Evolutionary conservation across 129 eudicot genomes (phyloP), one percentile per base, ranked within the genome.

Genomic region (Flaveria ramosissima): DNA sequence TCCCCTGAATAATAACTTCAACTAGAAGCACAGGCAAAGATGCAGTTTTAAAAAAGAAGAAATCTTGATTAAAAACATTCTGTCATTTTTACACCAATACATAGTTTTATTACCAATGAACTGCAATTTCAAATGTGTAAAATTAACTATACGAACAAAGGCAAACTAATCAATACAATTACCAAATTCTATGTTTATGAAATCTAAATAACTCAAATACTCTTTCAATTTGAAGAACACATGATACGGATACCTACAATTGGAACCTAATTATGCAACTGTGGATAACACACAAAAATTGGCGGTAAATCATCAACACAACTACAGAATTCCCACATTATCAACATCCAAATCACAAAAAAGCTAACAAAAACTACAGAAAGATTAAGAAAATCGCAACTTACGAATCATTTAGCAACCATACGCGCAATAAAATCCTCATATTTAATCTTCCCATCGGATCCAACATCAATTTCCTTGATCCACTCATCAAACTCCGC

Each of bases 401-500:
- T 71, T 75, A 82, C 86, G 51, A 36, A 71, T 86, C 86, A 90
- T 77, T 90, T 90, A 3, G 96, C 93, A 39, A 88, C 91, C 93
- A 90, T 88, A 68, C 91, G 55, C 3, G 86, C 86, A 72, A 90
- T 90, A 69, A 90, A 87, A 36, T 86, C 97, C 79, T 92, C 97
- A 53, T 89, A 92, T 69, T 74, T 70, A 50, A 92, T 84, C 81
- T 85, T 86, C 39, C 97, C 95, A 72, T 92, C 95, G 57, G 88
- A 81, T 73, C 90, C 94, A 63, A 91, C 86, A 79, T 89, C 97
- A 32, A 91, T 87, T 78, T 86, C 93, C 14, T 86, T 85, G 87
- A 91, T 88, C 97, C 97, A 91, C 91, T 91, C 93, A 69, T 91
- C 97, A 30, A 91, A 91, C 76, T 88, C 93, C 7, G 89, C 89